Evolutionary conservation across 192 early-diverging fungal species (phyloP).

Genomic region (Podila verticillata): DNA sequence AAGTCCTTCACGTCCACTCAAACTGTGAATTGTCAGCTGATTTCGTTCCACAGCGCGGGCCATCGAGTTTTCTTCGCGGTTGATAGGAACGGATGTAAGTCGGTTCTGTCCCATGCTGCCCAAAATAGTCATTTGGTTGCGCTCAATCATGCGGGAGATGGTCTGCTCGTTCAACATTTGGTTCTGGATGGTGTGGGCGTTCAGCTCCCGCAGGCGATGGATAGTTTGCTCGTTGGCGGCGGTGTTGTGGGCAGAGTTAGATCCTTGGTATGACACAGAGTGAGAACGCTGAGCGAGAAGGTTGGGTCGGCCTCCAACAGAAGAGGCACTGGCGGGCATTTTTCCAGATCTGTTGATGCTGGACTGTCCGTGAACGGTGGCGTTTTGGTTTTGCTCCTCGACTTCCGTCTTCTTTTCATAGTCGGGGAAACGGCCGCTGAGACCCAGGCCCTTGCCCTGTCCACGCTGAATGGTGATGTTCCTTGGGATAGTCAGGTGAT

Average conservation of each 20-base stretch:
- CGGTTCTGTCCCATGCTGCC: slow-evolving; percentile 55
- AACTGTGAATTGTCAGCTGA: slow-evolving; percentile 76
- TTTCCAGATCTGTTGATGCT: slow-evolving; percentile 14
- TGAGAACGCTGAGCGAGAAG: slow-evolving; percentile 38
- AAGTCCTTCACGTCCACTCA: slow-evolving; percentile 59
- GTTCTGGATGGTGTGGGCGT: slow-evolving; percentile 65
- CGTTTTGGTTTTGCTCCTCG: slow-evolving; percentile 13
- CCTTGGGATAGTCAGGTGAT: slow-evolving; percentile 25
- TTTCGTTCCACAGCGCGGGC: slow-evolving; percentile 75
- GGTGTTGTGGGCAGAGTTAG: slow-evolving; percentile 16
- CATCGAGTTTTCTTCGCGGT: slow-evolving; percentile 63
- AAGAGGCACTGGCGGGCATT: background rate
- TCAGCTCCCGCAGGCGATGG: slow-evolving; percentile 61
- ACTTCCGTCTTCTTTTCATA: background rate
- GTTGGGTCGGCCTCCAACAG: slow-evolving; percentile 28
- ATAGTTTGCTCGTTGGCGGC: slow-evolving; percentile 59
- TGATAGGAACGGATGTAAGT: slow-evolving; percentile 30
- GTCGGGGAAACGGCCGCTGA: slow-evolving; percentile 3
- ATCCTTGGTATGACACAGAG: slow-evolving; percentile 24
- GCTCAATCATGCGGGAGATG: slow-evolving; percentile 78
- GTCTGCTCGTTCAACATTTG: slow-evolving; percentile 73
- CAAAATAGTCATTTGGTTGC: slow-evolving; percentile 68
- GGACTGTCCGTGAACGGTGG: slow-evolving; percentile 15
- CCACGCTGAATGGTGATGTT: slow-evolving; percentile 13
- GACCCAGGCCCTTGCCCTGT: slow-evolving; percentile 5